phyloP scores from a whole-genome alignment of 2,329 filamentous ascomycete species.

The Paramyrothecium sp. region DNA sequence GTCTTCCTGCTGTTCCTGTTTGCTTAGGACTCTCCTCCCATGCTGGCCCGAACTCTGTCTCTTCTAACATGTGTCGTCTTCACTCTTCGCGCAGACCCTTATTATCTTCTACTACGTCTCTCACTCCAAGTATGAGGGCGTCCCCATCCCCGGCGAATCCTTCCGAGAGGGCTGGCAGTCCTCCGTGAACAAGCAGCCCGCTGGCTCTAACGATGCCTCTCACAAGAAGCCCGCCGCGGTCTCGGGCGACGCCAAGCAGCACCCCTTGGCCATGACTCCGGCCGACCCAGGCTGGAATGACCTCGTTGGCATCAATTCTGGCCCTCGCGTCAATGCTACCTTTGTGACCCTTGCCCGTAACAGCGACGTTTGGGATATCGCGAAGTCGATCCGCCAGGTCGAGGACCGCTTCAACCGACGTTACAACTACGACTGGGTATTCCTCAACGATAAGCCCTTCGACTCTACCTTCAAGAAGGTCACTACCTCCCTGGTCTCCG shows the following conservation, averaged over 20 bases:
- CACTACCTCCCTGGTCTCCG: conserved; percentile 85
- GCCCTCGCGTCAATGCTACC: conserved; percentile 89
- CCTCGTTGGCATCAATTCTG: conserved; percentile 52
- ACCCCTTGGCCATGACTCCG: conserved; percentile 51
- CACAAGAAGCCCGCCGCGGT: conserved; percentile 18
- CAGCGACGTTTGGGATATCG: conserved; percentile 93
- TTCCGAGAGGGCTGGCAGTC: conserved; percentile 13
- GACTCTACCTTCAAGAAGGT: conserved; percentile 91
- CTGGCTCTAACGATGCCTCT: conserved; percentile 15
- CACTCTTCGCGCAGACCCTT: conserved; percentile 46
- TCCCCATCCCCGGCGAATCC: conserved; percentile 18
- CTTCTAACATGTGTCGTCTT: conserved; percentile 11
- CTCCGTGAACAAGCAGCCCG: conserved; percentile 15
- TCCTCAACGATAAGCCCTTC: conserved; percentile 94
- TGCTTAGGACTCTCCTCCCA: conserved; percentile 3
- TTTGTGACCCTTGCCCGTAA: conserved; percentile 96
- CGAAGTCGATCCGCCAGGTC: conserved; percentile 90
- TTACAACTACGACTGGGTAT: conserved; percentile 99
- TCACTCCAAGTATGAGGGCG: conserved; percentile 46
- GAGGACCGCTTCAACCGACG: conserved; percentile 98
- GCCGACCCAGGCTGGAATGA: conserved; percentile 53
- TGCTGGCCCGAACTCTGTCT: conserved; percentile 9
- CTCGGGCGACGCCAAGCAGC: conserved; percentile 29
- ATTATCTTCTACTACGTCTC: conserved; percentile 82
- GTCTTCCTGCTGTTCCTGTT: conserved; percentile 27